phyloP scores from a whole-genome alignment of 23 red algal genomes.

The Gracilaria vermiculophylla region DNA sequence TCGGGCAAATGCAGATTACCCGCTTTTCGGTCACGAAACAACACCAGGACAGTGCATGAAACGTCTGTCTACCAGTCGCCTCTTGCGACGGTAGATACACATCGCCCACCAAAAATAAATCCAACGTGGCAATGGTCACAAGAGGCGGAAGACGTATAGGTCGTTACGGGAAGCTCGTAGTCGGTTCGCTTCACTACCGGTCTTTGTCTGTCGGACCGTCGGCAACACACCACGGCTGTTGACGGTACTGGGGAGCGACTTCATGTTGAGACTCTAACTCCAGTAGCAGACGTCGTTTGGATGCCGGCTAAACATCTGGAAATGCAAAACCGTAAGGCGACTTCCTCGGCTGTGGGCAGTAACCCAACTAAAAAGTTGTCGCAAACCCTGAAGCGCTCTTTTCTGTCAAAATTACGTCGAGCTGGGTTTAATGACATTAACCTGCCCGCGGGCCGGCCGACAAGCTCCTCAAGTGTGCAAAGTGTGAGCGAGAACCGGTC shows the following conservation, averaged over 20 bases:
- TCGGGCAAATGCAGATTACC: too few species aligned
- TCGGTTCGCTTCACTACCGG: background rate
- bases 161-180: too few species aligned
- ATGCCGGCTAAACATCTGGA: background rate
- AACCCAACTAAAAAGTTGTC: background rate
- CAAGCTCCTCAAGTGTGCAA: background rate
- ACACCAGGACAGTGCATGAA: too few species aligned
- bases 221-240: background rate
- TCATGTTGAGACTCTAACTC: background rate
- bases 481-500: background rate
- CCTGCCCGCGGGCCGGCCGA: background rate
- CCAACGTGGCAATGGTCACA: too few species aligned
- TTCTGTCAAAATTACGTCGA: background rate
- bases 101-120: too few species aligned
- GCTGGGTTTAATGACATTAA: background rate
- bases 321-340: background rate
- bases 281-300: background rate
- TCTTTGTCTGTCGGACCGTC: background rate
- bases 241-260: background rate
- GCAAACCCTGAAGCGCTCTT: background rate
- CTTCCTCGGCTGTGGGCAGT: background rate
- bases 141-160: too few species aligned
- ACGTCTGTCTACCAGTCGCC: too few species aligned
- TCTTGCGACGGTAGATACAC: too few species aligned
- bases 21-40: too few species aligned